These are phyloP conservation scores for Chrysanthemum seticuspe DNA, from an alignment of 129 eudicot species.

Conservation along the genomic window DNA sequence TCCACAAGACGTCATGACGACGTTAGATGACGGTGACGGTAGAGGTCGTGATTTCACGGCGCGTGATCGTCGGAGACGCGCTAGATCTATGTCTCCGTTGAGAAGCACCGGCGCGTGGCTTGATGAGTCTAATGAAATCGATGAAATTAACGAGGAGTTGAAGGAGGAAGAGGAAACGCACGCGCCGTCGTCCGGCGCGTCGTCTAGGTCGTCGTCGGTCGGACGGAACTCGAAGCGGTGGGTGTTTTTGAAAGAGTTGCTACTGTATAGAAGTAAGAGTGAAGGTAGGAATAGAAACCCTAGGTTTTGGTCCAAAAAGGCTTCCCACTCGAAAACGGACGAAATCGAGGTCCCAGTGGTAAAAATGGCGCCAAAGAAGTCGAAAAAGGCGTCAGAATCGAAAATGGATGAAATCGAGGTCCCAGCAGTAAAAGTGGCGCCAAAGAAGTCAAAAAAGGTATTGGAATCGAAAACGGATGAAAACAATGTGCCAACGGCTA, in stretches of 20 bases:
- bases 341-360: slow-evolving; percentile 11
- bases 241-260: slow-evolving; percentile 78
- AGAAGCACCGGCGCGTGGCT: slow-evolving; percentile 47
- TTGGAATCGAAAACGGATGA: neutral
- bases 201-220: slow-evolving; percentile 72
- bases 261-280: slow-evolving; percentile 78
- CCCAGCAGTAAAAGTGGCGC: slow-evolving; percentile 3
- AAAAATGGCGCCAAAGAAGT: neutral
- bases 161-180: slow-evolving; percentile 13
- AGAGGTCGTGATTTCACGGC: slow-evolving; percentile 49
- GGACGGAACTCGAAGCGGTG: slow-evolving; percentile 78
- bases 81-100: slow-evolving; percentile 82
- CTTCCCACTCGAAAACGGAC: neutral
- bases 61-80: slow-evolving; percentile 57
- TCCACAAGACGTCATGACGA: slow-evolving; percentile 52
- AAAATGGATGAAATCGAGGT: neutral
- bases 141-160: slow-evolving; percentile 15
- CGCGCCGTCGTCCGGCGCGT: slow-evolving; percentile 58
- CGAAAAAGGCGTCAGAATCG: neutral
- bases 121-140: slow-evolving; percentile 32
- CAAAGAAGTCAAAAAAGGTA: slow-evolving; percentile 24
- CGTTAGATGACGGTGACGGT: slow-evolving; percentile 34
- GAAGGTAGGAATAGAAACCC: slow-evolving; percentile 67
- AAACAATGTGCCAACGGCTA: neutral
- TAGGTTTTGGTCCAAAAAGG: slow-evolving; percentile 62